These are phyloP conservation scores for Hibiscus syriacus DNA, from an alignment of 345 rosid species.

Conservation along the genomic window DNA sequence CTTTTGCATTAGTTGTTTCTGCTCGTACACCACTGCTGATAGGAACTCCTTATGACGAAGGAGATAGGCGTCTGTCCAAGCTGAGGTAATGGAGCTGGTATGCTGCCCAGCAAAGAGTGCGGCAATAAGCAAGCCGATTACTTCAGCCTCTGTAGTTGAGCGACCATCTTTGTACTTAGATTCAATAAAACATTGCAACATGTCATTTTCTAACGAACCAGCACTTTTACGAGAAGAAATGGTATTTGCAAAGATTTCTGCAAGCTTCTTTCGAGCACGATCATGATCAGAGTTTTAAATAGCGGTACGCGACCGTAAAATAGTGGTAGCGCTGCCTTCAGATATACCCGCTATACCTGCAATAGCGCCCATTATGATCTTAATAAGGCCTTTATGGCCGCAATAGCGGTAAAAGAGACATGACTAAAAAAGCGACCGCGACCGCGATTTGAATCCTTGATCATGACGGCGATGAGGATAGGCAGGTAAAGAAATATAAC, in stretches of 20 bases:
- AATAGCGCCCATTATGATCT: too few relatives aligned
- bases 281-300: too few relatives aligned
- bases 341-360: too few relatives aligned
- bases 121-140: not conserved
- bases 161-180: not conserved
- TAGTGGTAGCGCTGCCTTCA: too few relatives aligned
- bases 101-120: not conserved
- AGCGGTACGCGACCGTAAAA: too few relatives aligned
- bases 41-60: not conserved
- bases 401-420: too few relatives aligned
- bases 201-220: not conserved
- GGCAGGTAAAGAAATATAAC: not conserved
- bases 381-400: too few relatives aligned
- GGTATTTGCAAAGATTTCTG: not conserved
- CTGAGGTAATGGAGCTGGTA: not conserved
- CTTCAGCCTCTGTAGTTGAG: not conserved
- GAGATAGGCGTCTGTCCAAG: not conserved
- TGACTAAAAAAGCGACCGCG: too few relatives aligned
- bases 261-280: not conserved
- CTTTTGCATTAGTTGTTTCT: not conserved
- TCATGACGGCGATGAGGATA: not conserved
- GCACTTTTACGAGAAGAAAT: not conserved
- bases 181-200: not conserved
- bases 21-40: not conserved
- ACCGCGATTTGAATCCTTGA: too few relatives aligned